Evolutionary conservation across 306 rosid species (phyloP), one percentile per base, ranked within the genome.

Genomic region (Castanopsis chinensis): DNA sequence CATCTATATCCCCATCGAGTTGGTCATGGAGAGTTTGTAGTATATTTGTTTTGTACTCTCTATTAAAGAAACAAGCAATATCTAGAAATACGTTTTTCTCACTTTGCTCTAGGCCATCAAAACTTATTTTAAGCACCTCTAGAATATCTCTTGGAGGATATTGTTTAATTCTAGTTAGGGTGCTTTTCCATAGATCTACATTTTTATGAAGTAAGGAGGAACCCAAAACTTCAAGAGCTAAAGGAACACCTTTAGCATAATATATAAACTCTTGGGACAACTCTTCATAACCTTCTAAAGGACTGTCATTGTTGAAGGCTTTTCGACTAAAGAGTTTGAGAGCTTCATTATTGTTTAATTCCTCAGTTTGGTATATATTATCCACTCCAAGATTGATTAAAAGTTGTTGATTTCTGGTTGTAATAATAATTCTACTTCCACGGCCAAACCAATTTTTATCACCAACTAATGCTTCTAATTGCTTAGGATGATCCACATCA

Each of bases 131-230:
- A n/a, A 65, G 35, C 17, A 6, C 71, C 14, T 13, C 8, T 4
- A 28, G 12, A 14, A 65, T 65, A 4, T 0, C 21, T 1, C 0
- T 32, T 10, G 33, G 5, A 1, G 71, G 45, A 65, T 4, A 0
- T 65, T 28, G 1, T 30, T 65, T 6, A 10, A 65, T 19, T 14
- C 9, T 2, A 15, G 0, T 10, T 0, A 65, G 0, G 0, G 4
- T n/a, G 5, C 1, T 1, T 14, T 30, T 19, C 71, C 71, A 65
- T 65, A 0, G 3, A 28, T 1, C n/a, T 65, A 14, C 2, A 19
- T 17, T 64, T 64, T 0, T 15, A 0, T 0, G 0, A 64, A 4
- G n/a, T 3, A 64, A 0, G n/a, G 5, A 9, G 10, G 6, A 18
- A 25, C 70, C 70, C 35, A 64, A 0, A 64, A 64, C 28, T 64